Evolutionary conservation across 352 stramenopile species (phyloP), one percentile per base, ranked within the genome.

Genomic region (Aphanomyces euteiches): DNA sequence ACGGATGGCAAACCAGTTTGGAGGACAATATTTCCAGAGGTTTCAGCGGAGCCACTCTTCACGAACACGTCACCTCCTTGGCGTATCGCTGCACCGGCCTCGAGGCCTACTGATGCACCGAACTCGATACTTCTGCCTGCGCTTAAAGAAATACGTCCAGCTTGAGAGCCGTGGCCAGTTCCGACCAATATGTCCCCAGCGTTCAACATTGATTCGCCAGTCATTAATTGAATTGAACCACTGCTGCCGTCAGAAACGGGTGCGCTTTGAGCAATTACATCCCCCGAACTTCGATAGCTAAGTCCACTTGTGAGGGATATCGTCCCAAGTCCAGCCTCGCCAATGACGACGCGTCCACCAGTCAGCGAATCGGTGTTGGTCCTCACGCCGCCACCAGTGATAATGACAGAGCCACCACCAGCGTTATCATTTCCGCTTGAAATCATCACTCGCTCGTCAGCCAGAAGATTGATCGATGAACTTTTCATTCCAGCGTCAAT

Each of bases 41-140:
- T 15, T 17, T 37, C 54, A n/a, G 6, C 54, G 41, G 54, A 10
- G 19, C 54, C 54, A 43, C 17, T 61, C 36, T 61, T 61, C 54
- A 61, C 6, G 5, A 40, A n/a, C 10, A 61, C 15, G 7, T 19
- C n/a, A 39, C 54, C 54, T 39, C 54, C 54, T 45, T 7, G 15
- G 12, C 43, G 17, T 19, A 37, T n/a, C 36, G 17, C 54, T n/a
- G 19, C 13, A 17, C 54, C 54, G 0, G 54, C 54, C n/a, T 19
- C n/a, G 7, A 61, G 7, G 13, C 28, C 7, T n/a, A 61, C 36
- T 7, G 21, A 61, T 5, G 54, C 13, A 37, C 54, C 54, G 54
- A 8, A 17, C 7, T 13, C 28, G 54, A n/a, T 41, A 41, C 54
- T 61, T 61, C 12, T 37, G 13, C 54, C 54, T 40, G 37, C 15